These are phyloP conservation scores for Aspergillus bombycis DNA, from an alignment of 2,329 filamentous ascomycete species.

Conservation along the genomic window DNA sequence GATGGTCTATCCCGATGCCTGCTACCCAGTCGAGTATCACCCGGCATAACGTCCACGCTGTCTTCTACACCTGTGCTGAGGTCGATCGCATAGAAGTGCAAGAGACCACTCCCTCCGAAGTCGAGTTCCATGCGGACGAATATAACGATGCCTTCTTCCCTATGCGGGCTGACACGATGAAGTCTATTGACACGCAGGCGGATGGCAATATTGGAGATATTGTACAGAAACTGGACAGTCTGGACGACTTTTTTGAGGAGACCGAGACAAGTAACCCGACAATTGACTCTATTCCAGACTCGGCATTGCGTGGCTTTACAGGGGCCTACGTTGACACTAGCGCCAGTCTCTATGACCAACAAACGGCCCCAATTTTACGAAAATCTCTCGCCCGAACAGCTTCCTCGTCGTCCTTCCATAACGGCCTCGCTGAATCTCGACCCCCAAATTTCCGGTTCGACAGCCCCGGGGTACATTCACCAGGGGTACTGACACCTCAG, in stretches of 20 bases:
- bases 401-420: conserved; percentile 77
- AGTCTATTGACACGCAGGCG: conserved; percentile 72
- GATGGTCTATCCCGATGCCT: conserved; percentile 94
- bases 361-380: conserved; percentile 86
- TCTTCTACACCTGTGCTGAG: conserved; percentile 90
- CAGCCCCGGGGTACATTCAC: conserved; percentile 43
- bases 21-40: conserved; percentile 87
- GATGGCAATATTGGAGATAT: conserved; percentile 78
- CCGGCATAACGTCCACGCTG: conserved; percentile 88
- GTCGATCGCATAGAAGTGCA: conserved; percentile 63
- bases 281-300: conserved; percentile 38
- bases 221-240: conserved; percentile 74
- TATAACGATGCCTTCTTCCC: conserved; percentile 77
- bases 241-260: conserved; percentile 83
- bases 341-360: conserved; percentile 87
- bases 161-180: conserved; percentile 86
- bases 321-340: conserved; percentile 71
- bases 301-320: conserved; percentile 53
- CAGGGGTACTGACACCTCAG: conserved; percentile 52
- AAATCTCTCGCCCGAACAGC: conserved; percentile 75
- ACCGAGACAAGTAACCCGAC: conserved; percentile 63
- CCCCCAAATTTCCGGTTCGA: conserved; percentile 61
- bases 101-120: conserved; percentile 72
- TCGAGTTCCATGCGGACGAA: conserved; percentile 92
- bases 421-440: conserved; percentile 76